Base-by-base conservation (phyloP, 2,329 filamentous ascomycete species). In the Colletotrichum sublineola region DNA sequence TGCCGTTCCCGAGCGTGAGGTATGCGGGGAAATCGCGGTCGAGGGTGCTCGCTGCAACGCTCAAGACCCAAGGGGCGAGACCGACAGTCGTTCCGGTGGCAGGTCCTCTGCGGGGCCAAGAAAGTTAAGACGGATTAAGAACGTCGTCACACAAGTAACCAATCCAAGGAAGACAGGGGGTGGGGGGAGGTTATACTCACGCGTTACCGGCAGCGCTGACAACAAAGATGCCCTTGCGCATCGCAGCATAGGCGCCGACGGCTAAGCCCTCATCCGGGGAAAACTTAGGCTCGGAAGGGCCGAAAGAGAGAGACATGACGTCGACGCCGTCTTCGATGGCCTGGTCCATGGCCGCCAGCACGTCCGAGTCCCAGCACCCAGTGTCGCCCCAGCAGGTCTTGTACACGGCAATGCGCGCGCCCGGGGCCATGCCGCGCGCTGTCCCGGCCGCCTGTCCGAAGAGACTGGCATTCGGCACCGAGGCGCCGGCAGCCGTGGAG, bases 311-410 rank as follows among this genome's bases (percentile, higher is more conserved):
- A 4, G 63, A 63, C 42, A 68, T 63, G 33, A 71, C 40, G 33
- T 71, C 61, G 57, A 71, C 68, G 8, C 68, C 68, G 48, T 71
- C 68, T 11, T 62, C 57, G 24, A 71, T 71, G 20, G 68, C 68
- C 52, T 63, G 40, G 33, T 71, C 68, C 57, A 71, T 56, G 29
- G 38, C 68, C 1, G 63, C 58, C 24, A 71, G 48, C 14, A 68
- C 62, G 33, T 71, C 68, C 9, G 63, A 57, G 50, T 63, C 52
- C 56, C 56, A 46, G 42, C 68, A 71, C 1, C 57, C 57, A 18
- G 15, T 9, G 48, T 15, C 24, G 1, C 11, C 31, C 63, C 68
- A 68, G 57, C 68, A 71, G 29, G 61, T 56, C 64, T 71, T 71
- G 24, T 71, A 71, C 57, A 58, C 63, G 33, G 68, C 63, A 5